Conservation (phyloP, 2,329 filamentous ascomycete genomes). For the Venturia effusa region DNA sequence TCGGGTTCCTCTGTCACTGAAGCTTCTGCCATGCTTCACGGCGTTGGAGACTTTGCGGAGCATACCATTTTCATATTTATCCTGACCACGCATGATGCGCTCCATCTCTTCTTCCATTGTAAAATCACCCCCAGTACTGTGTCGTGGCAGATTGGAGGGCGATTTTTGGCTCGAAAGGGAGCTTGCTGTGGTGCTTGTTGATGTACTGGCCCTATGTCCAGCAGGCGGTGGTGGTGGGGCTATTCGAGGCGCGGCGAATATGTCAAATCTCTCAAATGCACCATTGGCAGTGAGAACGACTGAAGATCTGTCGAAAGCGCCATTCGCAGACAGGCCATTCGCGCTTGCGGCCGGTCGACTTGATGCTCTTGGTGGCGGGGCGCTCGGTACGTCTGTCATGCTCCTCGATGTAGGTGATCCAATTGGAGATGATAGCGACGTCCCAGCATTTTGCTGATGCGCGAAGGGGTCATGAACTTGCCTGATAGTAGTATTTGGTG, state of each 20-base stretch:
- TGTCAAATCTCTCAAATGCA: slow-evolving; percentile 16
- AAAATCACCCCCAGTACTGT: slow-evolving; percentile 73
- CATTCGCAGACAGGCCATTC: slow-evolving; percentile 10
- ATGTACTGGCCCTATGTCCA: slow-evolving; percentile 30
- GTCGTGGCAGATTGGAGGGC: slow-evolving; percentile 29
- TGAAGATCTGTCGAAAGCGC: neutral
- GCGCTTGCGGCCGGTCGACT: slow-evolving; percentile 31
- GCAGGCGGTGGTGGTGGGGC: slow-evolving; percentile 33
- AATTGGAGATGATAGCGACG: slow-evolving; percentile 15
- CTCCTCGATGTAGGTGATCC: slow-evolving; percentile 31
- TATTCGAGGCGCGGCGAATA: slow-evolving; percentile 34
- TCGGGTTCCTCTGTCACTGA: slow-evolving; percentile 49
- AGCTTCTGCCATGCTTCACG: slow-evolving; percentile 83
- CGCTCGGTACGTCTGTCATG: slow-evolving; percentile 27
- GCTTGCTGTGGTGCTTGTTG: slow-evolving; percentile 33
- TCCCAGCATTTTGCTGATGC: neutral
- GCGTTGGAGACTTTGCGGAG: slow-evolving; percentile 85
- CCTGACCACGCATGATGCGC: slow-evolving; percentile 70
- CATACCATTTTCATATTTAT: slow-evolving; percentile 49
- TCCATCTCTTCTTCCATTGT: slow-evolving; percentile 95
- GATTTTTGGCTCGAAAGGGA: slow-evolving; percentile 20
- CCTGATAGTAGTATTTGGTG: neutral
- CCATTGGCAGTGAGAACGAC: slow-evolving; percentile 7
- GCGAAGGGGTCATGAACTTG: slow-evolving; percentile 11
- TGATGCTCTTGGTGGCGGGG: slow-evolving; percentile 35